phyloP scores from a whole-genome alignment of 2,329 filamentous ascomycete genomes.

The Colletotrichum graminicola region DNA sequence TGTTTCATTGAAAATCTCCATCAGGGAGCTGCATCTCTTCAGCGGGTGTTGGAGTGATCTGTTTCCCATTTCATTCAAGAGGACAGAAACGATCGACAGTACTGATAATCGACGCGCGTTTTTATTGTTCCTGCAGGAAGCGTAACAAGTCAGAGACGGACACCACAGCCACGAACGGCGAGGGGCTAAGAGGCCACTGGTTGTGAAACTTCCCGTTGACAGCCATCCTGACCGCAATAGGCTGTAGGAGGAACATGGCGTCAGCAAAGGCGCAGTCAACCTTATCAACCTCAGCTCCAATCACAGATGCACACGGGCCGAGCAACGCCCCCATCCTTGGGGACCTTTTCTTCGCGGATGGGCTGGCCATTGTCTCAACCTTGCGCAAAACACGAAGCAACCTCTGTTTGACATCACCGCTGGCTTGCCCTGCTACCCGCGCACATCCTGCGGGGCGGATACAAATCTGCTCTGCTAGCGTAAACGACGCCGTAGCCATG shows the following conservation, averaged over 20 bases:
- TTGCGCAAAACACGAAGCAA: constrained; percentile 4
- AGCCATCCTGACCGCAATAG: neutral
- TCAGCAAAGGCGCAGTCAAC: neutral
- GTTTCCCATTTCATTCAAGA: constrained; percentile 22
- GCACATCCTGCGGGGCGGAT: constrained; percentile 20
- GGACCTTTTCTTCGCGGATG: neutral
- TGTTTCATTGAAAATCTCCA: neutral
- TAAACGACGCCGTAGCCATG: too few relatives aligned
- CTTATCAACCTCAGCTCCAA: neutral
- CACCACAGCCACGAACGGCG: neutral
- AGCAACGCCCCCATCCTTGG: neutral
- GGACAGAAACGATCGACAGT: constrained; percentile 19
- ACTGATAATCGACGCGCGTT: constrained; percentile 3
- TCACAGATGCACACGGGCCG: neutral
- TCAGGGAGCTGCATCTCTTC: neutral
- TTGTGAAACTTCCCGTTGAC: neutral
- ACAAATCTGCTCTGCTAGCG: neutral
- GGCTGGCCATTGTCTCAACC: neutral
- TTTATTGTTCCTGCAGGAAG: constrained; percentile 35
- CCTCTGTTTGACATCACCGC: constrained; percentile 40
- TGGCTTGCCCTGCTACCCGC: constrained; percentile 9
- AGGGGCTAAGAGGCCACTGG: neutral
- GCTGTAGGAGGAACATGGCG: neutral
- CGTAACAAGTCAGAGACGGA: neutral
- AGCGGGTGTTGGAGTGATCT: constrained; percentile 9